A percentile compares a stretch with the other conserved stretches of the same genome.
Conservation (phyloP, 2,329 filamentous ascomycete species). For the Hirsutella rhossiliensis region DNA sequence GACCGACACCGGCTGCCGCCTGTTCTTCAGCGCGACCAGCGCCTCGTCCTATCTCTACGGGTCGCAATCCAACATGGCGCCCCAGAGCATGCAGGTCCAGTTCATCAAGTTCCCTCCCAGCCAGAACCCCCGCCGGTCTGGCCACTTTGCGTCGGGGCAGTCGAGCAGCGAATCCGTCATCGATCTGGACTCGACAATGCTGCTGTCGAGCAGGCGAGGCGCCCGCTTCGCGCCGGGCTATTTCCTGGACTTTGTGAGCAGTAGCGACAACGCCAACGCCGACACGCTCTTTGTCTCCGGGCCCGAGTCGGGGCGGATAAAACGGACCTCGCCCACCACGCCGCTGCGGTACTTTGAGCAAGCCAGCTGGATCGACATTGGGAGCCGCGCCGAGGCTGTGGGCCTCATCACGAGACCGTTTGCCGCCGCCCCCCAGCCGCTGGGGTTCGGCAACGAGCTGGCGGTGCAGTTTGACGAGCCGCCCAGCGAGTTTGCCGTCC, state of each 20-base stretch:
- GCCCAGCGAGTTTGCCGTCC: constrained; percentile 72
- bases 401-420: constrained; percentile 66
- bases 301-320: constrained; percentile 79
- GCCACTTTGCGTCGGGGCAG: constrained; percentile 10
- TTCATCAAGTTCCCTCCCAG: constrained; percentile 87
- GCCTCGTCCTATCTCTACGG: constrained; percentile 55
- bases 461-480: constrained; percentile 88
- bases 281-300: constrained; percentile 74
- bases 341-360: constrained; percentile 61
- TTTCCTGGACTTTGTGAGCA: constrained; percentile 73
- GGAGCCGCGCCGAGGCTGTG: constrained; percentile 63
- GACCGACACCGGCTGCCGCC: constrained; percentile 78
- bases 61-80: constrained; percentile 50
- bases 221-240: constrained; percentile 72
- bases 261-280: constrained; percentile 43
- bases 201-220: constrained; percentile 38
- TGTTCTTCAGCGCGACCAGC: constrained; percentile 85
- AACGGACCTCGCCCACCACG: constrained; percentile 40
- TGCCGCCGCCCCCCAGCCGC: constrained; percentile 51
- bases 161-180: constrained; percentile 26
- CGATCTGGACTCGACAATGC: constrained; percentile 35
- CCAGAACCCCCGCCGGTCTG: constrained; percentile 15
- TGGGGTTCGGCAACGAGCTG: constrained; percentile 88
- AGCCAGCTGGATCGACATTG: constrained; percentile 66
- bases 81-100: constrained; percentile 94